Conservation (phyloP, 345 rosid genomes). For the Odontarrhena argentea region DNA sequence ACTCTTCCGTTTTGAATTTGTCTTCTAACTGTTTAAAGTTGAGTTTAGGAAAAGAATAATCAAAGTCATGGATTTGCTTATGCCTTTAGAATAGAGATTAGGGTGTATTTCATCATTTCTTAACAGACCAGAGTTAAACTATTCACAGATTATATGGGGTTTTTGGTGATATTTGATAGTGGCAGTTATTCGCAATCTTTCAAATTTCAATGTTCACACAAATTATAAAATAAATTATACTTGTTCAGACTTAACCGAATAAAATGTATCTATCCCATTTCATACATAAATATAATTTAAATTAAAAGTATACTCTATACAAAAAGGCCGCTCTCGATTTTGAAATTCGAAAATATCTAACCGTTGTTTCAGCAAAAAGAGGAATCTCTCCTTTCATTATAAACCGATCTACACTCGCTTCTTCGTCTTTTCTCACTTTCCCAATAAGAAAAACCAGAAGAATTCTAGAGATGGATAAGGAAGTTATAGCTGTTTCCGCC, state of each 20-base stretch:
- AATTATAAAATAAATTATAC: too few relatives aligned
- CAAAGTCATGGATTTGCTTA: conserved; percentile 12
- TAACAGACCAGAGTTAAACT: too few relatives aligned
- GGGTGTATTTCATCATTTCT: too few relatives aligned
- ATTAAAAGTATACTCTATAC: too few relatives aligned
- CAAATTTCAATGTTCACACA: background rate
- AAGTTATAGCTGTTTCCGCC: conserved; percentile 52
- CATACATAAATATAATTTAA: too few relatives aligned
- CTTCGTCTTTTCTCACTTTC: conserved; percentile 11
- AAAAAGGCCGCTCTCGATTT: conserved; percentile 27
- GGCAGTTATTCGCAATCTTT: background rate
- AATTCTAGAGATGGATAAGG: conserved; percentile 49
- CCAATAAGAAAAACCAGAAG: conserved; percentile 6
- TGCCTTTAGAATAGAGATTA: background rate
- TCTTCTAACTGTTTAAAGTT: conserved; percentile 18
- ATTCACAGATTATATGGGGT: too few relatives aligned
- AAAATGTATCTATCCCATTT: too few relatives aligned
- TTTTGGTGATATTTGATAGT: too few relatives aligned
- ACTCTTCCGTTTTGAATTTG: conserved; percentile 17
- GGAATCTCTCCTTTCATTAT: conserved; percentile 13
- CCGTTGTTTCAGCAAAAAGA: conserved; percentile 23
- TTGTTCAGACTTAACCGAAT: too few relatives aligned
- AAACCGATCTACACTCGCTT: conserved; percentile 9
- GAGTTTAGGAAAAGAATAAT: conserved; percentile 34
- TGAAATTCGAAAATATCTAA: conserved; percentile 32